Conservation (phyloP, 352 stramenopile genomes). For the Phytophthora citricola region DNA sequence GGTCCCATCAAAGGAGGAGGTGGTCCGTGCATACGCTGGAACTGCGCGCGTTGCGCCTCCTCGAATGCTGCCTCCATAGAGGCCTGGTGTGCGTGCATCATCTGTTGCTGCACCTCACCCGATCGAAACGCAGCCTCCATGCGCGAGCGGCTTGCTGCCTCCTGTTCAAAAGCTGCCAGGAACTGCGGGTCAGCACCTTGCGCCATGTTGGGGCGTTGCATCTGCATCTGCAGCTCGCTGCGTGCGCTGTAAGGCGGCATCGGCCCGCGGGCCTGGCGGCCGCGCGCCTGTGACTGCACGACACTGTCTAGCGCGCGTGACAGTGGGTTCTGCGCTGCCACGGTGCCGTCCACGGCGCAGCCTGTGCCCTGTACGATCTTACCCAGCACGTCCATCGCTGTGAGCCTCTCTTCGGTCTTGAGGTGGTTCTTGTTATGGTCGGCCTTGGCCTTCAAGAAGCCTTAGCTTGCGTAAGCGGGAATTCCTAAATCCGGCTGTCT, state of each 20-base stretch:
- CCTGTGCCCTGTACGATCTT: constrained; percentile 87
- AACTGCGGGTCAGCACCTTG: constrained; percentile 60
- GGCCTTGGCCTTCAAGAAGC: constrained; percentile 19
- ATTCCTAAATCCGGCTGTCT: background rate
- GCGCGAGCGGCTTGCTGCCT: constrained; percentile 61
- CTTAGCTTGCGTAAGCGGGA: constrained; percentile 29
- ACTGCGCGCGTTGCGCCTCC: constrained; percentile 61
- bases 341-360: constrained; percentile 82
- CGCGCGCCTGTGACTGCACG: constrained; percentile 64
- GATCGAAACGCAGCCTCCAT: constrained; percentile 77
- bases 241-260: constrained; percentile 39
- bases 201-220: constrained; percentile 72
- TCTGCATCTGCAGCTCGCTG: constrained; percentile 73
- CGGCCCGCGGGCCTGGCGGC: constrained; percentile 39
- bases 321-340: constrained; percentile 86
- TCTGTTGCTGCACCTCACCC: constrained; percentile 42
- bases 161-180: constrained; percentile 68
- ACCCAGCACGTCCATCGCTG: constrained; percentile 76
- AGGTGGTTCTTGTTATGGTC: background rate
- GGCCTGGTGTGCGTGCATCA: constrained; percentile 60
- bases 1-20: constrained; percentile 38
- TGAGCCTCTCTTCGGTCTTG: constrained; percentile 1
- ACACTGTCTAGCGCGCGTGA: constrained; percentile 82
- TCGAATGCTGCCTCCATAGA: constrained; percentile 70
- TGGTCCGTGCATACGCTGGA: constrained; percentile 46